A percentile compares a stretch with the other conserved stretches of the same genome.
These are phyloP conservation scores for Meira miltonrushii DNA, from an alignment of 1,284 basidiomycete species.

Conservation along the genomic window DNA sequence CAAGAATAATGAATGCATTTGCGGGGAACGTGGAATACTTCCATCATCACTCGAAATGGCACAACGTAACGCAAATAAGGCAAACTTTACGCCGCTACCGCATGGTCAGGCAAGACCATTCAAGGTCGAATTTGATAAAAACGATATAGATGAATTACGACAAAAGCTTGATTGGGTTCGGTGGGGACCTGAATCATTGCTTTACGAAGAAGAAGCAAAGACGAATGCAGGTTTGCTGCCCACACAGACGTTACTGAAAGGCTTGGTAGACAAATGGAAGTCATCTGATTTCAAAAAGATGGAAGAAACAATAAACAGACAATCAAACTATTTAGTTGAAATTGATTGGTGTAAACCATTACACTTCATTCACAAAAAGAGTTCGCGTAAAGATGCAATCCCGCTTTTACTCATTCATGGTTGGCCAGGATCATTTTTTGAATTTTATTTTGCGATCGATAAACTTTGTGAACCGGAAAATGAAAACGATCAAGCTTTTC, in stretches of 20 bases:
- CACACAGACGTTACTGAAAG: conserved; percentile 11
- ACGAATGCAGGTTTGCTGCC: conserved; percentile 18
- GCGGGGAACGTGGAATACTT: no score
- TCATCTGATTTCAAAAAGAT: conserved; percentile 17
- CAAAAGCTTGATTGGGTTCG: conserved; percentile 28
- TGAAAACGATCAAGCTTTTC: conserved; percentile 19
- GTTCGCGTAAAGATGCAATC: conserved; percentile 22
- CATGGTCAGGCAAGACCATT: conserved; percentile 4
- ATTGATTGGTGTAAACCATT: conserved; percentile 29
- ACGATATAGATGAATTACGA: conserved; percentile 27
- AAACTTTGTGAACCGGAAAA: conserved; percentile 13
- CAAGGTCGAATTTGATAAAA: conserved; percentile 19
- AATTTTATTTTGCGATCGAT: conserved; percentile 2
- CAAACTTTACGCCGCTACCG: neutral
- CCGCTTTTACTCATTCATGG: conserved; percentile 35
- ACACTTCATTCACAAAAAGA: conserved; percentile 31
- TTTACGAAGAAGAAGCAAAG: conserved; percentile 23
- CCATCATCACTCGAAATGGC: no score
- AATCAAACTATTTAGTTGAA: conserved; percentile 24
- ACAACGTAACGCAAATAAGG: no score
- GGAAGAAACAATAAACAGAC: conserved; percentile 6
- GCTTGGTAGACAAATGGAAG: conserved; percentile 13
- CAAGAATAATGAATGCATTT: no score
- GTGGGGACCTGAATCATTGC: conserved; percentile 19
- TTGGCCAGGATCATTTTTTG: conserved; percentile 29